These are phyloP conservation scores for Tilletia caries DNA, from an alignment of 1,284 basidiomycete genomes.

Conservation along the genomic window DNA sequence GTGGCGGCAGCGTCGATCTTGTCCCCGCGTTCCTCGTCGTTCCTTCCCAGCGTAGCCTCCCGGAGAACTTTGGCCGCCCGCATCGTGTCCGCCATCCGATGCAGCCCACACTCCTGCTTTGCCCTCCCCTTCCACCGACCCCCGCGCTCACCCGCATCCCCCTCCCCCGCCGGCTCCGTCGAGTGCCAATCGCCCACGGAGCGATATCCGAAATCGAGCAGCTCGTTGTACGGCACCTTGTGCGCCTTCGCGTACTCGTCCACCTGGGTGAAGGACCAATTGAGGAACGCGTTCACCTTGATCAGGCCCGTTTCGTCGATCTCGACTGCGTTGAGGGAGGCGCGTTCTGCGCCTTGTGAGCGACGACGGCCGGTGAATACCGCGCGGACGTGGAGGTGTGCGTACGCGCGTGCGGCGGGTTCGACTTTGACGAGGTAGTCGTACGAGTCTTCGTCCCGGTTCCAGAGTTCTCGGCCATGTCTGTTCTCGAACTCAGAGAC, in stretches of 20 bases:
- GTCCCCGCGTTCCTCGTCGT: neutral
- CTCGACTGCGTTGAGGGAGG: slow-evolving; percentile 78
- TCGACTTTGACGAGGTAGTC: slow-evolving; percentile 96
- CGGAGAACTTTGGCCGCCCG: neutral
- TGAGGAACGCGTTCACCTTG: slow-evolving; percentile 90
- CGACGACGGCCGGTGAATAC: slow-evolving; percentile 91
- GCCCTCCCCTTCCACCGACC: slow-evolving; percentile 87
- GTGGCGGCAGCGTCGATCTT: slow-evolving; percentile 56
- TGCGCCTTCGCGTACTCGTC: slow-evolving; percentile 81
- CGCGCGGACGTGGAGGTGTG: slow-evolving; percentile 72
- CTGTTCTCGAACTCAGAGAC: slow-evolving; percentile 74
- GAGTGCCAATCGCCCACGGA: slow-evolving; percentile 97
- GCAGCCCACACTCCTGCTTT: slow-evolving; percentile 94
- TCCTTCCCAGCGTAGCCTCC: neutral
- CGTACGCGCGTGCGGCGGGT: slow-evolving; percentile 83
- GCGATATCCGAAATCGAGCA: slow-evolving; percentile 86
- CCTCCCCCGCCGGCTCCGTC: slow-evolving; percentile 62
- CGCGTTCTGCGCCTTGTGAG: slow-evolving; percentile 85
- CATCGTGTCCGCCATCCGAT: slow-evolving; percentile 51
- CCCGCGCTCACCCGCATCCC: slow-evolving; percentile 67
- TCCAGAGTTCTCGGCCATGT: slow-evolving; percentile 82
- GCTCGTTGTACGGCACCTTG: slow-evolving; percentile 80
- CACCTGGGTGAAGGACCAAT: slow-evolving; percentile 82
- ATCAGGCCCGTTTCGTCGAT: slow-evolving; percentile 85
- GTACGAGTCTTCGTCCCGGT: slow-evolving; percentile 79